Evolutionary conservation across 768 basidiomycete species (phyloP).

Genomic region (Tephrocybe rancida): DNA sequence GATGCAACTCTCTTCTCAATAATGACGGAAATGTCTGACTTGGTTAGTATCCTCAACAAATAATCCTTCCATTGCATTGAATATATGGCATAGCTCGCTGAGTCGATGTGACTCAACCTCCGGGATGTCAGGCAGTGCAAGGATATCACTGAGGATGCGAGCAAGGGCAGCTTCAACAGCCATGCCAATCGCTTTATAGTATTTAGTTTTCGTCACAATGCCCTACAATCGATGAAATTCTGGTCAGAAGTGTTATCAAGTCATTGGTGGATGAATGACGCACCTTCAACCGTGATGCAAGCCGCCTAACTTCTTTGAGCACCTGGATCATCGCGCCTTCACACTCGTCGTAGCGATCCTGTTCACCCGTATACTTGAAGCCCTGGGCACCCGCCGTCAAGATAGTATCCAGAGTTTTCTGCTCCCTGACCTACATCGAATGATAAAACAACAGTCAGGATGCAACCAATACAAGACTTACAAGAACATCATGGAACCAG

Average conservation of each 20-base stretch:
- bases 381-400: slow-evolving; percentile 59
- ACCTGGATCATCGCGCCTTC: slow-evolving; percentile 67
- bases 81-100: slow-evolving; percentile 78
- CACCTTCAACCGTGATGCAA: slow-evolving; percentile 78
- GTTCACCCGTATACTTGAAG: slow-evolving; percentile 69
- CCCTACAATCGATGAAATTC: slow-evolving; percentile 40
- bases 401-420: slow-evolving; percentile 42
- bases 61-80: slow-evolving; percentile 78
- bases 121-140: slow-evolving; percentile 83
- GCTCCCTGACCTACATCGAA: slow-evolving; percentile 56
- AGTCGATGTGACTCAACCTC: slow-evolving; percentile 84
- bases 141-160: slow-evolving; percentile 69
- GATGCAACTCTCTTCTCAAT: not conserved
- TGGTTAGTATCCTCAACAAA: slow-evolving; percentile 70
- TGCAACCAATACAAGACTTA: slow-evolving; percentile 31
- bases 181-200: slow-evolving; percentile 70
- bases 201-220: slow-evolving; percentile 70
- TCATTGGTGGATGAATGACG: slow-evolving; percentile 13
- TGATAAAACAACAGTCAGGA: not conserved
- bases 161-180: slow-evolving; percentile 70
- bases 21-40: slow-evolving; percentile 38
- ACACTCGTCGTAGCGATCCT: slow-evolving; percentile 76
- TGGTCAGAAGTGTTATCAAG: not conserved
- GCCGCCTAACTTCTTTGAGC: slow-evolving; percentile 61
- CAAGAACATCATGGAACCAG: slow-evolving; percentile 73